These are phyloP conservation scores for Cystobasidium tubakii DNA, from an alignment of 768 basidiomycete genomes.

Conservation along the genomic window DNA sequence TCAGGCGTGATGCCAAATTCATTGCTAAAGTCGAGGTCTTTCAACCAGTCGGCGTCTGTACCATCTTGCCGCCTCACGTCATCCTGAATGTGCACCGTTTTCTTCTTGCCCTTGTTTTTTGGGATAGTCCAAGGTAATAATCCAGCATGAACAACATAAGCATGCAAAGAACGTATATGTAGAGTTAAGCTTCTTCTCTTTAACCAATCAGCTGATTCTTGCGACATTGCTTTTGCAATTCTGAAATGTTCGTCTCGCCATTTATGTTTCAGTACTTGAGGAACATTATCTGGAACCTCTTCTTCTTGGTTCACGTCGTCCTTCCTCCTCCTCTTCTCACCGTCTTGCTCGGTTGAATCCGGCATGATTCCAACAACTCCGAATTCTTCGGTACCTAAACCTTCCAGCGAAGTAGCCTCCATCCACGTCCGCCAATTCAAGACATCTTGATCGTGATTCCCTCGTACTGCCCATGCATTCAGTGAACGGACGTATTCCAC, in stretches of 20 bases:
- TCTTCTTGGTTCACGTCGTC: constrained; percentile 44
- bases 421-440: constrained; percentile 86
- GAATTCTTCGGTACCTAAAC: constrained; percentile 49
- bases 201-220: constrained; percentile 13
- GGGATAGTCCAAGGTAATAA: constrained; percentile 46
- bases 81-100: constrained; percentile 65
- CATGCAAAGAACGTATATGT: constrained; percentile 34
- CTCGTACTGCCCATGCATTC: constrained; percentile 71
- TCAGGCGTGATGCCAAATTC: not conserved
- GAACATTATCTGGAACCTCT: constrained; percentile 51
- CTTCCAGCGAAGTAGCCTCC: constrained; percentile 50
- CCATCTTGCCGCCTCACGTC: too few relatives aligned
- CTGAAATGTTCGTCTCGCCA: constrained; percentile 66
- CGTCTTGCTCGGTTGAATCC: constrained; percentile 55
- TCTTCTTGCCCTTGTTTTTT: constrained; percentile 64
- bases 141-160: constrained; percentile 39
- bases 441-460: constrained; percentile 87
- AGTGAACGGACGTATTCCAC: constrained; percentile 60
- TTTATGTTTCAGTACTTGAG: constrained; percentile 65
- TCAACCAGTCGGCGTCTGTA: not conserved
- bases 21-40: not conserved
- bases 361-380: constrained; percentile 48
- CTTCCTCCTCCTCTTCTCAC: constrained; percentile 50
- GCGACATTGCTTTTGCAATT: constrained; percentile 54
- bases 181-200: constrained; percentile 22